These are phyloP conservation scores for Dactylellina drechsleri DNA, from an alignment of 2,329 filamentous ascomycete species.

Conservation along the genomic window DNA sequence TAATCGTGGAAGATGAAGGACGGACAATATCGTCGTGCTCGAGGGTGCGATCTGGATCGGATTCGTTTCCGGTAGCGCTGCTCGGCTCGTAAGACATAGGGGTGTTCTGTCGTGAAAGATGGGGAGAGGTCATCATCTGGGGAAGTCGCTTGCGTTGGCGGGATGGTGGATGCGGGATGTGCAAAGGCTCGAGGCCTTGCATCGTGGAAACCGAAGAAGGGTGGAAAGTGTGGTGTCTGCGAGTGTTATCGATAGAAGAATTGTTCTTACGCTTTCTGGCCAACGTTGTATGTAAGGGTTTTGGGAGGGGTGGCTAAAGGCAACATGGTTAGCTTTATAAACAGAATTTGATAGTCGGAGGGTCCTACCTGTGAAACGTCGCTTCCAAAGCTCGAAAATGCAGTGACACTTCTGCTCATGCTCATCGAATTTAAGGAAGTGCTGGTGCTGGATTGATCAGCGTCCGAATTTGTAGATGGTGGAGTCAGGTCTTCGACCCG, in stretches of 20 bases:
- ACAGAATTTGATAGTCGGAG: not conserved
- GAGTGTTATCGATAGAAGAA: conserved; percentile 52
- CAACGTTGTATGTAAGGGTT: conserved; percentile 37
- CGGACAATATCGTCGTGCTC: conserved; percentile 49
- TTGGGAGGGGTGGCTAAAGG: conserved; percentile 26
- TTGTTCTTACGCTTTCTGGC: conserved; percentile 52
- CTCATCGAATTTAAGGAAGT: conserved; percentile 51
- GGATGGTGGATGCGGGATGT: conserved; percentile 52
- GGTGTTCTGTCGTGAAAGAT: conserved; percentile 46
- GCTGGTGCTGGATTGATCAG: conserved; percentile 45
- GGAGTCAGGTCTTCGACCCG: conserved; percentile 53
- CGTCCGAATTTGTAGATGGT: conserved; percentile 54
- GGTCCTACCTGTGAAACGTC: conserved; percentile 50
- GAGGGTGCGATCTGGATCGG: conserved; percentile 51
- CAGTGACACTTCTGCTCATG: conserved; percentile 43
- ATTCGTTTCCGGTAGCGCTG: conserved; percentile 53
- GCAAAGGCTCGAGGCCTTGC: conserved; percentile 50
- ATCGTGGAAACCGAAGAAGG: conserved; percentile 51
- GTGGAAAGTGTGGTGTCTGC: conserved; percentile 51
- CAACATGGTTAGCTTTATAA: conserved; percentile 4
- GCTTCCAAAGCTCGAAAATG: conserved; percentile 51
- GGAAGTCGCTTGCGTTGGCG: conserved; percentile 54
- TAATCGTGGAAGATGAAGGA: conserved; percentile 47
- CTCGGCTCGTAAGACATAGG: conserved; percentile 54
- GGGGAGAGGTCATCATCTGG: conserved; percentile 51